A percentile compares a stretch with the other conserved stretches of the same genome.
These are phyloP conservation scores for Leonotis leonurus DNA, from an alignment of 257 asterid species.

Conservation along the genomic window DNA sequence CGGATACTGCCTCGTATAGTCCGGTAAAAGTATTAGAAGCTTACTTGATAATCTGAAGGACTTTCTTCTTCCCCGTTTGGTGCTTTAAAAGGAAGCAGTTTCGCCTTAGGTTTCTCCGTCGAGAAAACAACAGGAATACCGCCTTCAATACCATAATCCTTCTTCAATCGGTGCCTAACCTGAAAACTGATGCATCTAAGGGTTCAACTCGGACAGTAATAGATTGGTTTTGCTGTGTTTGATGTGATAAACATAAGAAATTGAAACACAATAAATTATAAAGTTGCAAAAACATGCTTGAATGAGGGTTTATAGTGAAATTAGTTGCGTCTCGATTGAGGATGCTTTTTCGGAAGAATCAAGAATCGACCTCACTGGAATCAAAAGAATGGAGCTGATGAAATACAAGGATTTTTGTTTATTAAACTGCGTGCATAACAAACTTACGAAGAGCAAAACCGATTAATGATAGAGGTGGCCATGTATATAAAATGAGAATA, in stretches of 20 bases:
- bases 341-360: not conserved
- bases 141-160: constrained; percentile 84
- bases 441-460: not conserved
- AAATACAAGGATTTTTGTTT: not conserved
- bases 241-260: not conserved
- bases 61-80: constrained; percentile 84
- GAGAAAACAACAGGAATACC: constrained; percentile 97
- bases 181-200: constrained; percentile 31
- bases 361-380: not conserved
- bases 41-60: constrained; percentile 97
- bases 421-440: not conserved
- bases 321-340: not conserved
- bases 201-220: constrained; percentile 20
- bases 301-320: not conserved
- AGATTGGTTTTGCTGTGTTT: constrained; percentile 1
- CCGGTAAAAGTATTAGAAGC: constrained; percentile 13
- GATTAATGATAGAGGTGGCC: not conserved
- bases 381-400: not conserved
- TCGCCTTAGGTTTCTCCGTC: constrained; percentile 87
- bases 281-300: not conserved
- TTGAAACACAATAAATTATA: not conserved
- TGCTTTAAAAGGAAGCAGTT: constrained; percentile 87
- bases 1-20: not conserved
- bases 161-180: constrained; percentile 86
- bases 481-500: not conserved